A percentile compares a stretch with the other conserved stretches of the same genome.
Evolutionary conservation across 2,329 filamentous ascomycete genomes (phyloP).

Genomic region (Microdochium trichocladiopsis): DNA sequence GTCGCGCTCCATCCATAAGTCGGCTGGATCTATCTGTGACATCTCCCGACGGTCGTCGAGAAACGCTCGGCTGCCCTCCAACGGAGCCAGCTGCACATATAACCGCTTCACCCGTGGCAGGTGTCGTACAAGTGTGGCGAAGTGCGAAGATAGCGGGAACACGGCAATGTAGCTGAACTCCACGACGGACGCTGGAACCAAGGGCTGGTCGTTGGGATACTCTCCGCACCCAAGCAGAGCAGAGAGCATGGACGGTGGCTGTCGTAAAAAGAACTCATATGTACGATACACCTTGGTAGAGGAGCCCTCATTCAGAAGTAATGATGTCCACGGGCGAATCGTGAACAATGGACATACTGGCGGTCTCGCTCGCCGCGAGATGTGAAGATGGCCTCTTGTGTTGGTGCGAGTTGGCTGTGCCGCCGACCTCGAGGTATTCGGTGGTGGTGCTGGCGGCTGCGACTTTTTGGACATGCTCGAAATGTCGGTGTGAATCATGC

Average conservation of each 20-base stretch:
- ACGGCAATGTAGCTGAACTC: constrained; percentile 56
- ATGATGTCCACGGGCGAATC: constrained; percentile 55
- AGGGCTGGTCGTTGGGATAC: constrained; percentile 24
- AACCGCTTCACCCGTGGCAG: constrained; percentile 45
- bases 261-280: constrained; percentile 64
- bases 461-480: neutral
- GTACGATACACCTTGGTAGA: constrained; percentile 64
- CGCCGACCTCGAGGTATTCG: neutral
- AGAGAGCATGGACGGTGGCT: constrained; percentile 54
- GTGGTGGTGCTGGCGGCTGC: neutral
- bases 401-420: neutral
- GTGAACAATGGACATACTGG: constrained; percentile 40
- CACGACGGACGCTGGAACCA: constrained; percentile 33
- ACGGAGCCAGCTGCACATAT: constrained; percentile 40
- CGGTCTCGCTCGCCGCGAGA: constrained; percentile 3
- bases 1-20: constrained; percentile 48
- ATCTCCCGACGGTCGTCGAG: constrained; percentile 27
- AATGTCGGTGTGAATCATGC: neutral
- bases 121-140: constrained; percentile 38
- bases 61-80: constrained; percentile 24
- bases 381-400: constrained; percentile 1
- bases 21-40: constrained; percentile 29
- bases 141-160: constrained; percentile 59
- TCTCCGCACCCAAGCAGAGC: constrained; percentile 37
- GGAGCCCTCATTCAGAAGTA: constrained; percentile 69